Conservation (phyloP, 2,329 filamentous ascomycete species). For the Dendryphion nanum region DNA sequence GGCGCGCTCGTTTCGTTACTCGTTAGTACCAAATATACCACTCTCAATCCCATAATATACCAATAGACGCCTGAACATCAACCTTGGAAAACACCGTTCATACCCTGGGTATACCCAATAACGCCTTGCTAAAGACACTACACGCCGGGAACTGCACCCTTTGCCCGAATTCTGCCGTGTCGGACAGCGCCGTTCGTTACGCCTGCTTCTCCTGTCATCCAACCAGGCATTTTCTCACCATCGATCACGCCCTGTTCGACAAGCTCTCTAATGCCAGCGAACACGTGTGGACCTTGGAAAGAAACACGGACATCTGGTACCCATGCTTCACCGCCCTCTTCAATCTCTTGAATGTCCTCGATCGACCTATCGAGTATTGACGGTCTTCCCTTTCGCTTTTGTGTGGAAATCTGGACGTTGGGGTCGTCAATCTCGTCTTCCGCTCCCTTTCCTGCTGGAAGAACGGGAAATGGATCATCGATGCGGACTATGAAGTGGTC, state of each 20-base stretch:
- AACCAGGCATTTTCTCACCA: conserved; percentile 76
- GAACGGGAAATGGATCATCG: conserved; percentile 43
- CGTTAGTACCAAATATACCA: no score
- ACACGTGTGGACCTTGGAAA: conserved; percentile 75
- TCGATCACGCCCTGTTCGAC: conserved; percentile 76
- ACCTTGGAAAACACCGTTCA: no score
- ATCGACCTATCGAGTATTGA: conserved; percentile 34
- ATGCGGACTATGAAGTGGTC: conserved; percentile 52
- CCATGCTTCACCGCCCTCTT: conserved; percentile 42
- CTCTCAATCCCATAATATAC: no score
- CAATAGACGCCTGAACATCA: no score
- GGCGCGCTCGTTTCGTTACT: no score
- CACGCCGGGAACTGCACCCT: conserved; percentile 11
- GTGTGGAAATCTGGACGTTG: conserved; percentile 15
- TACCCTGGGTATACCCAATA: not conserved
- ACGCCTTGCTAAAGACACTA: conserved; percentile 3
- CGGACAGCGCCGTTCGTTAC: conserved; percentile 71
- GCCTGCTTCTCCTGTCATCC: conserved; percentile 86
- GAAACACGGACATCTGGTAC: conserved; percentile 63
- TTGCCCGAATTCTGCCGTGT: conserved; percentile 58
- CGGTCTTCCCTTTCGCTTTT: conserved; percentile 26
- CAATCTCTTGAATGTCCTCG: conserved; percentile 27
- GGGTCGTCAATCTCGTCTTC: conserved; percentile 12
- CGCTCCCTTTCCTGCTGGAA: conserved; percentile 6
- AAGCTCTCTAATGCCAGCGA: conserved; percentile 74